These are phyloP conservation scores for Vigna unguiculata DNA, from an alignment of 306 rosid genomes.

Conservation along the genomic window DNA sequence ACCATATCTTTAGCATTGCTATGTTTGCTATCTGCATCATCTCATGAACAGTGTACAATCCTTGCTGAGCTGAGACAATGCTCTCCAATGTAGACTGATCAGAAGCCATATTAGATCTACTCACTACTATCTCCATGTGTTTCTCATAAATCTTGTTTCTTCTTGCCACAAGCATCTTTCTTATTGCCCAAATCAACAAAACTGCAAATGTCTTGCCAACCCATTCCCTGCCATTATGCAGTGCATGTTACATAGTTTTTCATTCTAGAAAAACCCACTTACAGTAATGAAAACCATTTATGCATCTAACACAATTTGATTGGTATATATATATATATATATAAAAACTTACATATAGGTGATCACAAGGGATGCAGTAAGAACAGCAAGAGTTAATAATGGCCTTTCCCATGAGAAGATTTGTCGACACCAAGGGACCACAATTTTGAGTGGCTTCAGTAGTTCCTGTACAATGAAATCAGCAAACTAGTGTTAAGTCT, in stretches of 20 bases:
- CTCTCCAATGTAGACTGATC: slow-evolving; percentile 74
- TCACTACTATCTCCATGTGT: slow-evolving; percentile 73
- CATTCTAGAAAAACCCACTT: slow-evolving; percentile 1
- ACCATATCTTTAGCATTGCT: slow-evolving; percentile 77
- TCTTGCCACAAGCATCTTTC: slow-evolving; percentile 70
- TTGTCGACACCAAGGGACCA: slow-evolving; percentile 61
- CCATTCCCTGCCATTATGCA: slow-evolving; percentile 78
- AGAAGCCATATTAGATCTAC: slow-evolving; percentile 49
- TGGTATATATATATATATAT: neutral
- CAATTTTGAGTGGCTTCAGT: slow-evolving; percentile 65
- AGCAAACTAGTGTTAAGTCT: slow-evolving; percentile 11
- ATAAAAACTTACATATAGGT: slow-evolving; percentile 66
- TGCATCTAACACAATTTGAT: slow-evolving; percentile 30
- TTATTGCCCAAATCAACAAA: slow-evolving; percentile 66
- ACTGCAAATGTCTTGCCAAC: slow-evolving; percentile 76
- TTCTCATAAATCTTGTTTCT: slow-evolving; percentile 44
- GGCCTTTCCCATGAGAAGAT: slow-evolving; percentile 83
- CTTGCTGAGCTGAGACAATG: slow-evolving; percentile 87
- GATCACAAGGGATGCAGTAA: slow-evolving; percentile 58
- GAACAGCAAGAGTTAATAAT: slow-evolving; percentile 52
- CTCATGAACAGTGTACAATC: slow-evolving; percentile 70
- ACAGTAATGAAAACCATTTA: neutral
- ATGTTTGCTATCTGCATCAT: slow-evolving; percentile 70
- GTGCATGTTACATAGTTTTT: slow-evolving; percentile 21
- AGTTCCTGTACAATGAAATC: slow-evolving; percentile 64